Conservation (phyloP, 2,329 filamentous ascomycete genomes). For the Botrytis squamosa region DNA sequence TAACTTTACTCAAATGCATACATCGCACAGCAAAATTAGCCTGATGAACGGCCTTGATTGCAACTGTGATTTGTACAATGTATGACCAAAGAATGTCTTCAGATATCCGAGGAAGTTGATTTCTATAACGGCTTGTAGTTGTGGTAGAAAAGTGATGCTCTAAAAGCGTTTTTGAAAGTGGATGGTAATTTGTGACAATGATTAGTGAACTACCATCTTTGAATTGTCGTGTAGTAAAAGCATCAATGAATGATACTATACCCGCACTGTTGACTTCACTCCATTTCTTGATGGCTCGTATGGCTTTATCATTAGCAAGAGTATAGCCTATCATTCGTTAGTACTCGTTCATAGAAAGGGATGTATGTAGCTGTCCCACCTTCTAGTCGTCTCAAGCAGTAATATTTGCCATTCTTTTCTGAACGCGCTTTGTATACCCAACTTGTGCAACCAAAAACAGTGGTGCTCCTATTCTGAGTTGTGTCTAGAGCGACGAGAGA, state of each 20-base stretch:
- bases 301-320: constrained; percentile 84
- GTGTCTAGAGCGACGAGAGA: constrained; percentile 88
- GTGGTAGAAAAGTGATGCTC: constrained; percentile 67
- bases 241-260: constrained; percentile 84
- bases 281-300: constrained; percentile 84
- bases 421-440: constrained; percentile 96
- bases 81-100: constrained; percentile 89
- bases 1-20: constrained; percentile 82
- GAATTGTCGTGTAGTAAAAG: constrained; percentile 90
- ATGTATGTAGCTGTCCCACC: constrained; percentile 45
- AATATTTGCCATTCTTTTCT: constrained; percentile 83
- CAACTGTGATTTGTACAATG: constrained; percentile 85
- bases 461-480: constrained; percentile 72
- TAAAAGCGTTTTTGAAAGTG: constrained; percentile 82
- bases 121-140: constrained; percentile 40
- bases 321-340: constrained; percentile 61
- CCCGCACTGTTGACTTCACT: constrained; percentile 78
- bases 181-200: constrained; percentile 91
- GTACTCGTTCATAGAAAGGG: background rate
- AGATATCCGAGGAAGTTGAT: constrained; percentile 46
- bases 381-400: constrained; percentile 82
- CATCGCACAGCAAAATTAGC: constrained; percentile 80
- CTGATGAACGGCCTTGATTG: constrained; percentile 80
- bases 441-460: constrained; percentile 81
- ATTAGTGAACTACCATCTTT: constrained; percentile 85